Conservation (phyloP, 2,329 filamentous ascomycete species). For the Meredithiella fracta region DNA sequence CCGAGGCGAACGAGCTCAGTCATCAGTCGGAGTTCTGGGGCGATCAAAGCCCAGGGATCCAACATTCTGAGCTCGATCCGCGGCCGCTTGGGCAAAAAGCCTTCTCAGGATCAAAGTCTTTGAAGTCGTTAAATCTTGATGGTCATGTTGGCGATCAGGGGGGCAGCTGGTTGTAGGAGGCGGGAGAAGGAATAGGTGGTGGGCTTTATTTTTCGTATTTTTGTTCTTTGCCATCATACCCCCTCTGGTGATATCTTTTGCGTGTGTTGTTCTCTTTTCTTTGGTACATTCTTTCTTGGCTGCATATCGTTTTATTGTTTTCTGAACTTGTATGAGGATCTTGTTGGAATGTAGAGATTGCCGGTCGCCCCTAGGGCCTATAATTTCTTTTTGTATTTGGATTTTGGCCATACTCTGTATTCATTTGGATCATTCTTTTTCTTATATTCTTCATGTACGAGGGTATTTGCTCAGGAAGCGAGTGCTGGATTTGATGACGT, state of each 20-base stretch:
- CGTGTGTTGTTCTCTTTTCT: conserved; percentile 18
- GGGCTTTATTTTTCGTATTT: conserved; percentile 8
- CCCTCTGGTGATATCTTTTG: conserved; percentile 17
- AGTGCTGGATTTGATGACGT: too few species aligned
- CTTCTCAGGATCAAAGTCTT: neutral
- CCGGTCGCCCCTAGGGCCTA: too few species aligned
- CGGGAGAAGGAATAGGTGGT: neutral
- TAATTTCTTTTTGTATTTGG: too few species aligned
- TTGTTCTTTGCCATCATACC: conserved; percentile 16
- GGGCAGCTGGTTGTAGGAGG: too few species aligned
- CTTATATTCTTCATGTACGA: conserved; percentile 9
- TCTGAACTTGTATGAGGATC: too few species aligned
- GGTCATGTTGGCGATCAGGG: neutral
- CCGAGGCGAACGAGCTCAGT: conserved; percentile 1
- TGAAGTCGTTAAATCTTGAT: neutral
- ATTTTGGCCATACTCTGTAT: too few species aligned
- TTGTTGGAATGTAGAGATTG: too few species aligned
- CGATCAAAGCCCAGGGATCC: conserved; percentile 6
- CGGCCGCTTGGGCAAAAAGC: conserved; percentile 4
- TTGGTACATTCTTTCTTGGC: too few species aligned
- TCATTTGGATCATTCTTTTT: conserved; percentile 10
- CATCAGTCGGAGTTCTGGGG: conserved; percentile 1
- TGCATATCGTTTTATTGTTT: too few species aligned
- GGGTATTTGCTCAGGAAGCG: too few species aligned
- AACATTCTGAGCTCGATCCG: conserved; percentile 9